Percentiles rank a stretch among this genome's conserved stretches.
Conservation (phyloP, 345 rosid species). For the Turritis glabra region DNA sequence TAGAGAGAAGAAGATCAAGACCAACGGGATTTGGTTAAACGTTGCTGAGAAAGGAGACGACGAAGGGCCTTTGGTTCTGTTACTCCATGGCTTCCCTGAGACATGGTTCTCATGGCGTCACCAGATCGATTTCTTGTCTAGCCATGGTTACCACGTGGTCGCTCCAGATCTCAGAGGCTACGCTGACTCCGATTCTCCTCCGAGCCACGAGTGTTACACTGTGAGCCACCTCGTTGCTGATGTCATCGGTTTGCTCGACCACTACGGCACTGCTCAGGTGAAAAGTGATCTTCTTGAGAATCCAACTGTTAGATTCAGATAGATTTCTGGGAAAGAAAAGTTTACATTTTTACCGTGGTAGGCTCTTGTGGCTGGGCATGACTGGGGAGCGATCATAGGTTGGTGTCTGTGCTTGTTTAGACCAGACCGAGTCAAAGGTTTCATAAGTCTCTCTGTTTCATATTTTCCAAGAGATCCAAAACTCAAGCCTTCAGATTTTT, state of each 20-base stretch:
- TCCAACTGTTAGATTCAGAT: not conserved
- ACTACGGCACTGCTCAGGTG: conserved; percentile 55
- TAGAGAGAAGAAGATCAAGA: conserved; percentile 46
- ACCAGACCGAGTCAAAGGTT: conserved; percentile 61
- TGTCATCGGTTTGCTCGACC: conserved; percentile 54
- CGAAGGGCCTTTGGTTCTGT: conserved; percentile 54
- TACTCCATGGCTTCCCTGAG: conserved; percentile 82
- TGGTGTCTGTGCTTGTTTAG: conserved; percentile 56
- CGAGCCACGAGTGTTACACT: conserved; percentile 48
- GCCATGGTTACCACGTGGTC: conserved; percentile 58
- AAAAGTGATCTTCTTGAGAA: not conserved
- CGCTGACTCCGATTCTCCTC: conserved; percentile 61
- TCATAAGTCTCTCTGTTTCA: conserved; percentile 51
- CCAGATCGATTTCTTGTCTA: conserved; percentile 56
- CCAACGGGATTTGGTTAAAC: conserved; percentile 56
- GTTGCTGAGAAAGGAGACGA: conserved; percentile 54
- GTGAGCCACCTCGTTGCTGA: conserved; percentile 57
- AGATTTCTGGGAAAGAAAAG: not conserved
- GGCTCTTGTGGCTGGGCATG: conserved; percentile 74
- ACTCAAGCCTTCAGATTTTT: conserved; percentile 36
- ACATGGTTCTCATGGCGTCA: conserved; percentile 78
- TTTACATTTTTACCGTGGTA: conserved; percentile 14
- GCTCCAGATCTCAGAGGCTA: conserved; percentile 76
- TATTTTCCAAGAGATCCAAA: conserved; percentile 46
- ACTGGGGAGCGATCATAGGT: conserved; percentile 63